Conservation (phyloP, 1,284 basidiomycete genomes). For the Apiotrichum porosum region DNA sequence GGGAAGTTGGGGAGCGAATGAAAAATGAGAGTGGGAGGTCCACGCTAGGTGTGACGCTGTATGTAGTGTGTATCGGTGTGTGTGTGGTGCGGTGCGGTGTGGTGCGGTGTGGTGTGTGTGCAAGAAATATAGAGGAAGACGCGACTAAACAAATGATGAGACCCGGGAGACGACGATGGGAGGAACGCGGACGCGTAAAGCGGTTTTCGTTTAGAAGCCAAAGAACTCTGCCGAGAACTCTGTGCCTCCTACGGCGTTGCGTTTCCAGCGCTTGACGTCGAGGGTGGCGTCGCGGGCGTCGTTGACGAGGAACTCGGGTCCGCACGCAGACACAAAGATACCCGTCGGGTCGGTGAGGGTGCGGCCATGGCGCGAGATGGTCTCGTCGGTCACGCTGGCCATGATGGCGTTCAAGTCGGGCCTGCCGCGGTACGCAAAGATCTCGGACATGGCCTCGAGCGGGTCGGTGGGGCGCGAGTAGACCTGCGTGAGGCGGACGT, state of each 20-base stretch:
- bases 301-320: slow-evolving; percentile 36
- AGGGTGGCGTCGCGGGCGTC: slow-evolving; percentile 27
- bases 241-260: slow-evolving; percentile 31
- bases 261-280: slow-evolving; percentile 23
- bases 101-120: too few relatives aligned
- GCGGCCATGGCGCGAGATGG: slow-evolving; percentile 17
- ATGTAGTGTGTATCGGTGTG: too few relatives aligned
- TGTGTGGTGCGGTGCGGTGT: too few relatives aligned
- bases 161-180: too few relatives aligned
- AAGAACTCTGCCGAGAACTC: slow-evolving; percentile 45
- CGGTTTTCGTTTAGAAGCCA: slow-evolving; percentile 32
- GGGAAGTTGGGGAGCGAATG: too few relatives aligned
- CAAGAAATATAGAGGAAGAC: neutral
- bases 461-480: slow-evolving; percentile 10
- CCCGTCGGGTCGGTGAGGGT: slow-evolving; percentile 24
- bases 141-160: too few relatives aligned
- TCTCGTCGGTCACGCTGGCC: slow-evolving; percentile 24
- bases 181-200: too few relatives aligned
- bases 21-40: too few relatives aligned
- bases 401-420: slow-evolving; percentile 28
- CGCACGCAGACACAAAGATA: slow-evolving; percentile 38
- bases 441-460: slow-evolving; percentile 13
- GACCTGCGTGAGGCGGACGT: slow-evolving; percentile 1
- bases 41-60: too few relatives aligned
- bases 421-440: slow-evolving; percentile 26